Percentiles rank a stretch among this genome's conserved stretches.
Evolutionary conservation across 2,329 filamentous ascomycete genomes (phyloP).

Genomic region (Hawksworthiomyces lignivorus): DNA sequence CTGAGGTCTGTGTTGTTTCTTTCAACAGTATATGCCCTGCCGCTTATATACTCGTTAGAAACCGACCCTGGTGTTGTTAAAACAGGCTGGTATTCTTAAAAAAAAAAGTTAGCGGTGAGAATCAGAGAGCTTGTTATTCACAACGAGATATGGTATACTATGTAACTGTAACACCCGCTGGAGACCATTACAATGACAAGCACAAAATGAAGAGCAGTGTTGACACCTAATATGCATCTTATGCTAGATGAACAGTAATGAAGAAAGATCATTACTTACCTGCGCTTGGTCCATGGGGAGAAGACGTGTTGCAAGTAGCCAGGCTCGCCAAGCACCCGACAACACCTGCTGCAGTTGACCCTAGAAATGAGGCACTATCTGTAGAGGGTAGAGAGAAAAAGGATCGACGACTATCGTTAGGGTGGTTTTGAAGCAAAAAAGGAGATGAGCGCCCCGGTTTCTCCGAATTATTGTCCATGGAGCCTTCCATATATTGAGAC

Average conservation of each 20-base stretch:
- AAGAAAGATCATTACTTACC: slow-evolving; percentile 22
- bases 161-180: too few species aligned
- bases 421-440: neutral
- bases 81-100: slow-evolving; percentile 28
- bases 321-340: slow-evolving; percentile 19
- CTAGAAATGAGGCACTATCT: slow-evolving; percentile 3
- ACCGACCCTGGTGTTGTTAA: slow-evolving; percentile 13
- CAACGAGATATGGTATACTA: too few species aligned
- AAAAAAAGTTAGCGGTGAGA: too few species aligned
- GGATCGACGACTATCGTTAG: slow-evolving; percentile 9
- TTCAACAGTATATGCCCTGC: slow-evolving; percentile 24
- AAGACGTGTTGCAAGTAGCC: slow-evolving; percentile 27
- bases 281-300: slow-evolving; percentile 24
- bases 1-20: slow-evolving; percentile 16
- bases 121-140: too few species aligned
- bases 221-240: too few species aligned
- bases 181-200: too few species aligned
- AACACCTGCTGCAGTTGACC: slow-evolving; percentile 4
- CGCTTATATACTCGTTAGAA: slow-evolving; percentile 19
- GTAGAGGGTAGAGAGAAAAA: slow-evolving; percentile 12
- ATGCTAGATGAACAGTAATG: too few species aligned
- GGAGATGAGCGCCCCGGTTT: slow-evolving; percentile 4
- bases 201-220: neutral
- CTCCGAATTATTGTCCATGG: slow-evolving; percentile 20
- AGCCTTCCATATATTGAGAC: slow-evolving; percentile 19